A percentile compares a stretch with the other conserved stretches of the same genome.
Evolutionary conservation across 2,329 filamentous ascomycete species (phyloP).

Genomic region (Bipolaris bicolor): DNA sequence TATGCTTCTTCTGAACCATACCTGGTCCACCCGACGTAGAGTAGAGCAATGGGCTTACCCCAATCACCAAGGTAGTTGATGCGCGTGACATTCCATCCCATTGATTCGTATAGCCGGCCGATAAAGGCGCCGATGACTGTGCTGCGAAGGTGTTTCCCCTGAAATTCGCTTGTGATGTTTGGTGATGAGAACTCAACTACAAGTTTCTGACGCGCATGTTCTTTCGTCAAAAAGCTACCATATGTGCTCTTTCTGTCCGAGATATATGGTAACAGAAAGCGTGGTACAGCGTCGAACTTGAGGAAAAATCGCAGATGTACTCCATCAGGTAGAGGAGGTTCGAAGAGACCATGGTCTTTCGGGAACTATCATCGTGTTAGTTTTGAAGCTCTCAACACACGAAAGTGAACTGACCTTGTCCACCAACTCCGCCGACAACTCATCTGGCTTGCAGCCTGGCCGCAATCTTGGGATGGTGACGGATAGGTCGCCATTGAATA

Average conservation of each 20-base stretch:
- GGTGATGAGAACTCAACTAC: slow-evolving; percentile 74
- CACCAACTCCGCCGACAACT: slow-evolving; percentile 6
- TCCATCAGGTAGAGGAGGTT: slow-evolving; percentile 64
- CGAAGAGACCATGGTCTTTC: slow-evolving; percentile 68
- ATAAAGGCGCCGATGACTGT: slow-evolving; percentile 70
- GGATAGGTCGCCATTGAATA: slow-evolving; percentile 38
- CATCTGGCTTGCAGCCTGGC: slow-evolving; percentile 27
- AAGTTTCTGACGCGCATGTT: slow-evolving; percentile 61
- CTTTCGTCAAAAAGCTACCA: slow-evolving; percentile 47
- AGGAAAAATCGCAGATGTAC: slow-evolving; percentile 74
- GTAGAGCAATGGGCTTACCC: slow-evolving; percentile 67
- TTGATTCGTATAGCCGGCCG: slow-evolving; percentile 63
- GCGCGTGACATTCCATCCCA: slow-evolving; percentile 66
- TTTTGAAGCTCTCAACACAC: not conserved
- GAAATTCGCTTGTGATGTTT: slow-evolving; percentile 75
- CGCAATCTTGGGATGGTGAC: slow-evolving; percentile 37
- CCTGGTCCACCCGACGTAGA: slow-evolving; percentile 69
- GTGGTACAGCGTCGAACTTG: slow-evolving; percentile 62
- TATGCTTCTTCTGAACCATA: slow-evolving; percentile 71
- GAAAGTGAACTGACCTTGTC: slow-evolving; percentile 26
- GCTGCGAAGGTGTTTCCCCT: slow-evolving; percentile 69
- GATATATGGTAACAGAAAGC: slow-evolving; percentile 68
- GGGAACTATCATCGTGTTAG: slow-evolving; percentile 59
- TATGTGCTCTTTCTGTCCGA: slow-evolving; percentile 60
- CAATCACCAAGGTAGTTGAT: slow-evolving; percentile 74